A percentile compares a stretch with the other conserved stretches of the same genome.
Conservation (phyloP, 805 yeast genomes). For the Cyberlindnera galapagoensis region DNA sequence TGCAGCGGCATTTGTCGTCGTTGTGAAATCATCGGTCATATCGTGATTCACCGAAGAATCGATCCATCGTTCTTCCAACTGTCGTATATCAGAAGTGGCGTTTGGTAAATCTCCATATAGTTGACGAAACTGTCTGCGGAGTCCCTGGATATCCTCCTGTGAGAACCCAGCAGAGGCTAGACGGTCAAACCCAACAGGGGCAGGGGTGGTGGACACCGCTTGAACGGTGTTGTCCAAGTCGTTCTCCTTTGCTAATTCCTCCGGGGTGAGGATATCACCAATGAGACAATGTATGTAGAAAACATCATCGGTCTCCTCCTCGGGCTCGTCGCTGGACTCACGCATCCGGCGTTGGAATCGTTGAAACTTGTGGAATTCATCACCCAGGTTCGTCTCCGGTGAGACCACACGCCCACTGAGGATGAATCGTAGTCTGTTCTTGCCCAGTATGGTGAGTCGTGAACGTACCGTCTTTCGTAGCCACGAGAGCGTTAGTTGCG, state of each 20-base stretch:
- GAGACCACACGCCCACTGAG: slow-evolving; percentile 62
- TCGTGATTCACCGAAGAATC: slow-evolving; percentile 58
- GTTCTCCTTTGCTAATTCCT: slow-evolving; percentile 55
- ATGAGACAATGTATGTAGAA: slow-evolving; percentile 76
- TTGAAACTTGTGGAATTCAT: slow-evolving; percentile 35
- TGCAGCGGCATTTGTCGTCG: slow-evolving; percentile 29
- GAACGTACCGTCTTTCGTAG: slow-evolving; percentile 39
- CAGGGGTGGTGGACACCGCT: slow-evolving; percentile 49
- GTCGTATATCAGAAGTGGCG: slow-evolving; percentile 36
- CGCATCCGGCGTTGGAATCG: slow-evolving; percentile 15
- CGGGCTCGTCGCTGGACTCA: slow-evolving; percentile 4
- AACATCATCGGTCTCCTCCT: slow-evolving; percentile 17
- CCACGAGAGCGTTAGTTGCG: slow-evolving; percentile 30
- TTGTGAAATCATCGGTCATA: slow-evolving; percentile 39
- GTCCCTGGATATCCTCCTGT: slow-evolving; percentile 63
- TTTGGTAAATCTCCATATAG: slow-evolving; percentile 48
- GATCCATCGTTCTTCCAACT: slow-evolving; percentile 83
- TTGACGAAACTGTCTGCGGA: slow-evolving; percentile 68
- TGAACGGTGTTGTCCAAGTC: slow-evolving; percentile 49
- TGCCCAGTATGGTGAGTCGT: slow-evolving; percentile 20
- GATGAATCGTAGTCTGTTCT: slow-evolving; percentile 54
- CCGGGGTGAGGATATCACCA: slow-evolving; percentile 54
- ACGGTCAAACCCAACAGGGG: slow-evolving; percentile 80
- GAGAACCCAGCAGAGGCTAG: slow-evolving; percentile 78
- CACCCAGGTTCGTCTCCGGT: slow-evolving; percentile 46